Base-by-base conservation (phyloP, 371 early-diverging fungal species). In the Mucor piriformis region DNA sequence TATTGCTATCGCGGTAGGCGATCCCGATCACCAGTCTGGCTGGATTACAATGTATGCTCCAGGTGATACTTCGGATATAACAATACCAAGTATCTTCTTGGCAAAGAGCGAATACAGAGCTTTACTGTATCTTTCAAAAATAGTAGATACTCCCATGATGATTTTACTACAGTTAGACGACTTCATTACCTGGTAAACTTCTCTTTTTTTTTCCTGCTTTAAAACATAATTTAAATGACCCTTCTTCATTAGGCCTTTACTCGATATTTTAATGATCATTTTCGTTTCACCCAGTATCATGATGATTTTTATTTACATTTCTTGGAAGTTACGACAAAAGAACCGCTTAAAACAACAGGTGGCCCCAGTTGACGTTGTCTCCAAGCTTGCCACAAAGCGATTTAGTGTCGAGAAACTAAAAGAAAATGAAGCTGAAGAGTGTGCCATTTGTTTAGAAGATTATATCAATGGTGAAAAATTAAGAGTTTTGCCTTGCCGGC, bases 381-480 rank as follows among this genome's bases (percentile, higher is more conserved):
- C 77, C 29, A 78, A 74, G 50, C 65, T 92, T 40, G 80, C 85
- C 0, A 66, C 77, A 29, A 87, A 86, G 52, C 73, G 79, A 3
- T 91, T 87, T 54, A 78, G 68, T 49, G 61, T 65, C 12, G 73
- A 85, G 51, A 88, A 90, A 42, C 43, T 64, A n/a, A 59, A 67
- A 50, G 79, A 72, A 20, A 78, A 82, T 47, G 93, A 91, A 35
- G 82, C 87, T 15, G 84, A 84, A 27, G 89, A 89, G 37, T 99
- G 99, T 71, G 91, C 90, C 21, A 94, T 99, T 47, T 99, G 99
- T 77, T 75, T 98, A 58, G 94, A 94, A 25, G 93, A 92, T 51
- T 98, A 91, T 75, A 75, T 78, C 27, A 86, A 87, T 27, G 90
- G 86, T 4, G 92, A 93, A 24, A 77, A 84, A 50, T 67, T 97